These are phyloP conservation scores for Hirschfeldia incana DNA, from an alignment of 345 rosid genomes.

Conservation along the genomic window DNA sequence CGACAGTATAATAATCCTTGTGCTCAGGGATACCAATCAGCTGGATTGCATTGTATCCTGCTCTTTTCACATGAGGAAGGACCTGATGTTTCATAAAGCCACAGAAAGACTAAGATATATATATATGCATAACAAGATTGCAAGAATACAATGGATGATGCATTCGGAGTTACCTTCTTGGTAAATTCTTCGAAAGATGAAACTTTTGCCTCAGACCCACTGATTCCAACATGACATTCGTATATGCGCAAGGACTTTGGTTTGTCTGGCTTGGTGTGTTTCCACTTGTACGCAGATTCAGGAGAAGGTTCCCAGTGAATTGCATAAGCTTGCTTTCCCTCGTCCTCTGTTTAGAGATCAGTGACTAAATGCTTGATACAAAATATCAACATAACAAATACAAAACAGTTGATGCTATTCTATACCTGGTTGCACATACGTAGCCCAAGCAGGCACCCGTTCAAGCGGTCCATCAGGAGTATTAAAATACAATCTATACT, in stretches of 20 bases:
- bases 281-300: conserved; percentile 80
- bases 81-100: conserved; percentile 51
- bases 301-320: conserved; percentile 98
- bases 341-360: conserved; percentile 48
- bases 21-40: conserved; percentile 90
- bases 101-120: conserved; percentile 2
- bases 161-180: conserved; percentile 49
- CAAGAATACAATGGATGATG: not conserved
- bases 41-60: conserved; percentile 94
- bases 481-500: conserved; percentile 87
- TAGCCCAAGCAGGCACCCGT: conserved; percentile 97
- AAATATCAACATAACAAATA: conserved; percentile 9
- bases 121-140: conserved; percentile 10
- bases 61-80: conserved; percentile 85
- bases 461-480: conserved; percentile 89
- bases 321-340: conserved; percentile 79
- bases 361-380: not conserved
- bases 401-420: not conserved
- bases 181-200: conserved; percentile 78
- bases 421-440: conserved; percentile 91
- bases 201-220: conserved; percentile 84
- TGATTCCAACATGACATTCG: conserved; percentile 94
- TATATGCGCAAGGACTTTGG: conserved; percentile 89
- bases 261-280: conserved; percentile 51
- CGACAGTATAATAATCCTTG: conserved; percentile 90